Conservation (phyloP, 495 filamentous ascomycete species). For the Letharia columbiana region DNA sequence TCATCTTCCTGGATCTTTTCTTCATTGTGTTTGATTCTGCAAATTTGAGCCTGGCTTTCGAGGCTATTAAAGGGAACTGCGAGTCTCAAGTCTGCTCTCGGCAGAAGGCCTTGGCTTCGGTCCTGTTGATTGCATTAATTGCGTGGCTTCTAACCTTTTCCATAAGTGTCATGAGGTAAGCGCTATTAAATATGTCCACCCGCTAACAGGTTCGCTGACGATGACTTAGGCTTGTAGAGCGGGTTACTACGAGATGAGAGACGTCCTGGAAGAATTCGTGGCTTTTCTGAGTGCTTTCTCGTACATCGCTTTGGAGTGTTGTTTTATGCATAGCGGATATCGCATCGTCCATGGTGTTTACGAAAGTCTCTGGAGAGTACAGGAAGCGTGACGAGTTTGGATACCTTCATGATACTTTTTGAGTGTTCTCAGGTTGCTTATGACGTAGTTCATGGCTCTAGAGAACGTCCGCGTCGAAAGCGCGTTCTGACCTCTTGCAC, state of each 20-base stretch:
- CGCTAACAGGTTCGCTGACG: background rate
- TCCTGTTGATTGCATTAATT: conserved; percentile 73
- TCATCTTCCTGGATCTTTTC: conserved; percentile 83
- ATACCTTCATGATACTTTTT: background rate
- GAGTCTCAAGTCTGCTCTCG: conserved; percentile 50
- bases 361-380: background rate
- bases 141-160: conserved; percentile 87
- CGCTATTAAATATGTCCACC: background rate
- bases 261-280: background rate
- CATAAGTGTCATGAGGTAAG: conserved; percentile 75
- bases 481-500: background rate
- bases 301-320: background rate
- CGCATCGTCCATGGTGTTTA: conserved; percentile 1
- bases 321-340: background rate
- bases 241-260: conserved; percentile 38
- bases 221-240: conserved; percentile 53
- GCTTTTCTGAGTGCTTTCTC: background rate
- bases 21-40: conserved; percentile 96
- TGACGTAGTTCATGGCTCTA: conserved; percentile 7
- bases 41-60: conserved; percentile 83
- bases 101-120: conserved; percentile 69
- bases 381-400: background rate
- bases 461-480: background rate
- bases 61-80: conserved; percentile 70
- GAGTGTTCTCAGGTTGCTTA: background rate